Base-by-base conservation (phyloP, 805 yeast species). In the Nakazawaea siamensis region DNA sequence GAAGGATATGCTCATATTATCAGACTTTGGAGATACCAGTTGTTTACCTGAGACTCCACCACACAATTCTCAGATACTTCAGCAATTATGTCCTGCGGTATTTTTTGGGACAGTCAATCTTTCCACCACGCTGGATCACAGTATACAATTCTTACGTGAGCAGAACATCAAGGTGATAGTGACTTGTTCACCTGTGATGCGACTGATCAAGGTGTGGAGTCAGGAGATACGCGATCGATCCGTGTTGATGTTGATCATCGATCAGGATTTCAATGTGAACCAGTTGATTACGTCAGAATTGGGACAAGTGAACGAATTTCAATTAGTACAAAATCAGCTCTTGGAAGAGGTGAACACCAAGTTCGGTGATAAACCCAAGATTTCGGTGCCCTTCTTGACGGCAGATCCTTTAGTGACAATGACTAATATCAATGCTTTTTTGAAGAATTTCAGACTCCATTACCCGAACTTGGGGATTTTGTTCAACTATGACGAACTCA, bases 401-500 rank as follows among this genome's bases (percentile, higher is more conserved):
- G 13, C 31, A 14, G 17, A 18, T 17, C 7, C 21, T 9, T 14
- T n/a, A 10, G 25, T 15, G 11, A 14, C 20, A 8, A 15, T 31
- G n/a, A 10, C 10, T 9, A 14, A 6, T 4, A 13, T 31, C 28
- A 37, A 37, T 20, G 15, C 10, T 5, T 29, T 37, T 17, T 5
- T 37, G 12, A 18, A 21, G 9, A 29, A 21, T 24, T 33, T 37
- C 23, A 33, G 17, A 19, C n/a, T 7, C 3, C 26, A 21, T 18
- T 33, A 18, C 18, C 40, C 40, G n/a, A 21, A 37, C 10, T 16
- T 29, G 17, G 23, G 37, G 16, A 25, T 37, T 8, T 29, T 37
- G 24, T 13, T 37, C 11, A 21, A 29, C 15, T 25, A 9, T 8
- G 12, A 35, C 18, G 24, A 8, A 4, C 2, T 5, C 13, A 24